Evolutionary conservation across 129 eudicot species (phyloP).

Genomic region (Glebionis coronaria): DNA sequence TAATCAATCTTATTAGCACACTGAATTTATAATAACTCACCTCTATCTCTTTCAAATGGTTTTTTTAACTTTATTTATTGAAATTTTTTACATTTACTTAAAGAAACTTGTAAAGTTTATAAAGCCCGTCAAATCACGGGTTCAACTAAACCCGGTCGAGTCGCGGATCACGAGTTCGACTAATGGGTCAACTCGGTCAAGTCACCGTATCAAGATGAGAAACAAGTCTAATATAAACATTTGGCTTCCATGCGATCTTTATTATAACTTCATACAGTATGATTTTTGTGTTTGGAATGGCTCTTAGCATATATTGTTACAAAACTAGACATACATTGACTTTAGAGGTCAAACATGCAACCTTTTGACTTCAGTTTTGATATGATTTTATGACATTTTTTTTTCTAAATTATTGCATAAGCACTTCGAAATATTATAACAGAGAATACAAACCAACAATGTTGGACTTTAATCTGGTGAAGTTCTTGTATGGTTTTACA

Average conservation of each 20-base stretch:
- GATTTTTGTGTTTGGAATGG: constrained; percentile 1
- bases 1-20: too few species aligned
- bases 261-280: background rate
- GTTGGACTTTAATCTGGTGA: too few species aligned
- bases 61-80: too few species aligned
- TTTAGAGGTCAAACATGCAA: constrained; percentile 9
- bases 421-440: background rate
- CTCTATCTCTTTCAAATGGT: too few species aligned
- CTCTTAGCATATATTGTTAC: background rate
- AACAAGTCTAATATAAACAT: constrained; percentile 68
- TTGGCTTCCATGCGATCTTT: background rate
- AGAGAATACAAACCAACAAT: background rate
- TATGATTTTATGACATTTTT: background rate
- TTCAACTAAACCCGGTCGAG: too few species aligned
- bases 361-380: background rate
- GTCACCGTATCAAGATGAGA: constrained; percentile 64
- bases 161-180: too few species aligned
- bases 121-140: too few species aligned
- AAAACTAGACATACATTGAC: constrained; percentile 3
- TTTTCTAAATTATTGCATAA: background rate
- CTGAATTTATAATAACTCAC: too few species aligned
- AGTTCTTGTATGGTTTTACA: too few species aligned
- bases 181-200: too few species aligned
- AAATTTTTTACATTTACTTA: too few species aligned
- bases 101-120: too few species aligned